Conservation (phyloP, 805 yeast species). For the Lachancea thermotolerans region DNA sequence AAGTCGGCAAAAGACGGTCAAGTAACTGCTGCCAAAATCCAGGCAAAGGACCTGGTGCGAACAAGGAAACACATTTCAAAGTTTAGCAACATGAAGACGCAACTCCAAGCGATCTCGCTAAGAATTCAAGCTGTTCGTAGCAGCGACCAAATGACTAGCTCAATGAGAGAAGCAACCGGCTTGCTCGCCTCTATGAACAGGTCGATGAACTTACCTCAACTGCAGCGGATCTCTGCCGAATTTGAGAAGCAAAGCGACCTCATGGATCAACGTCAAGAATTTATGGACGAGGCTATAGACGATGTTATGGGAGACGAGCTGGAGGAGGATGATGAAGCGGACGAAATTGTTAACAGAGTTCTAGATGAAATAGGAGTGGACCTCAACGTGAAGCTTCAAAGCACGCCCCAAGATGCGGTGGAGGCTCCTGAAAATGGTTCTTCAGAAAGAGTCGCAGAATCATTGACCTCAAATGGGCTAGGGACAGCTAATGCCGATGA, state of each 20-base stretch:
- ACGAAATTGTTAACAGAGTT: conserved; percentile 84
- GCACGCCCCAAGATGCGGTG: conserved; percentile 36
- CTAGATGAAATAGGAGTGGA: conserved; percentile 95
- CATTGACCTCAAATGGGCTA: conserved; percentile 39
- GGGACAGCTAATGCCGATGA: conserved; percentile 49
- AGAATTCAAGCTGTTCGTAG: conserved; percentile 87
- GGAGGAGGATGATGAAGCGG: conserved; percentile 82
- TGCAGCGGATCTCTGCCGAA: conserved; percentile 87
- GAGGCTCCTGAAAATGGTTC: conserved; percentile 19
- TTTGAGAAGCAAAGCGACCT: conserved; percentile 90
- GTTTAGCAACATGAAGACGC: conserved; percentile 90
- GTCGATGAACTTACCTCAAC: conserved; percentile 83
- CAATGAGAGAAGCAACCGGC: conserved; percentile 91
- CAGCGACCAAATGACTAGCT: conserved; percentile 89
- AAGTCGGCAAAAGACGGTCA: conserved; percentile 89
- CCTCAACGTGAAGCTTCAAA: conserved; percentile 44
- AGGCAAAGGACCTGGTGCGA: conserved; percentile 90
- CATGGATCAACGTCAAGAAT: conserved; percentile 98
- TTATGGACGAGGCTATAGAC: conserved; percentile 97
- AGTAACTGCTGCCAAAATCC: conserved; percentile 81
- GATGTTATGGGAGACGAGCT: conserved; percentile 92
- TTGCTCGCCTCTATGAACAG: conserved; percentile 81
- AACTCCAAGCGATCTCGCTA: conserved; percentile 86
- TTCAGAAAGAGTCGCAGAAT: conserved; percentile 45
- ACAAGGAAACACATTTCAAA: conserved; percentile 76